Evolutionary conservation across 345 rosid genomes (phyloP).

Genomic region (Eucalyptus sp.): DNA sequence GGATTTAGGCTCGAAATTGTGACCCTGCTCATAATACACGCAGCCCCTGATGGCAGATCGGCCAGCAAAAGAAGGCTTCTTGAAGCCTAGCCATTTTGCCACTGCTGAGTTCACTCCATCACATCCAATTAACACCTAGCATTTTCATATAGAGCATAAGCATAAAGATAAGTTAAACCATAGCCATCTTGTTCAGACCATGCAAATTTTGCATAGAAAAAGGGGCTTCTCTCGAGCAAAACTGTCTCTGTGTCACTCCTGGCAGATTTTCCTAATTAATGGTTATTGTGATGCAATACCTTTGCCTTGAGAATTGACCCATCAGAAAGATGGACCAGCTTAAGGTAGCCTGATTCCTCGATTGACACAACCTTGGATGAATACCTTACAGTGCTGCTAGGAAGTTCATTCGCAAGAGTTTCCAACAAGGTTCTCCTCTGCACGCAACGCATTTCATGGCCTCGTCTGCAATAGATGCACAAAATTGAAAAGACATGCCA

Average conservation of each 20-base stretch:
- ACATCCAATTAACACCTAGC: conserved; percentile 55
- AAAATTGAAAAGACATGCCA: neutral
- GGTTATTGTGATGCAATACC: conserved; percentile 10
- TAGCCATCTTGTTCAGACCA: neutral
- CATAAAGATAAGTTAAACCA: neutral
- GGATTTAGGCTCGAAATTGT: conserved; percentile 18
- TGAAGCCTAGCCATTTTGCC: conserved; percentile 58
- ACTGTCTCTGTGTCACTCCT: neutral
- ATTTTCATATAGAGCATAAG: neutral
- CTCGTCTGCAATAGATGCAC: conserved; percentile 5
- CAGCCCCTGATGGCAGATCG: conserved; percentile 35
- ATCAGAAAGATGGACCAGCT: conserved; percentile 48
- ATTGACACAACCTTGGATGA: conserved; percentile 51
- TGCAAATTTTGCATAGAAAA: neutral
- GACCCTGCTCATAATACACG: conserved; percentile 18
- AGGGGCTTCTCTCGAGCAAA: neutral
- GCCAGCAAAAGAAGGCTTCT: conserved; percentile 15
- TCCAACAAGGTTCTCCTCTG: conserved; percentile 44
- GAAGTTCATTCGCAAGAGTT: conserved; percentile 39
- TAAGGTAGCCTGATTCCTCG: conserved; percentile 40
- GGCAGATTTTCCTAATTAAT: neutral
- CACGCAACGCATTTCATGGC: conserved; percentile 36
- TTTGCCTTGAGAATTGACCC: conserved; percentile 47
- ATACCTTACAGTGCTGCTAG: conserved; percentile 44
- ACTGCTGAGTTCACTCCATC: conserved; percentile 65